Evolutionary conservation across 345 rosid species (phyloP).

Genomic region (Geranium brycei): DNA sequence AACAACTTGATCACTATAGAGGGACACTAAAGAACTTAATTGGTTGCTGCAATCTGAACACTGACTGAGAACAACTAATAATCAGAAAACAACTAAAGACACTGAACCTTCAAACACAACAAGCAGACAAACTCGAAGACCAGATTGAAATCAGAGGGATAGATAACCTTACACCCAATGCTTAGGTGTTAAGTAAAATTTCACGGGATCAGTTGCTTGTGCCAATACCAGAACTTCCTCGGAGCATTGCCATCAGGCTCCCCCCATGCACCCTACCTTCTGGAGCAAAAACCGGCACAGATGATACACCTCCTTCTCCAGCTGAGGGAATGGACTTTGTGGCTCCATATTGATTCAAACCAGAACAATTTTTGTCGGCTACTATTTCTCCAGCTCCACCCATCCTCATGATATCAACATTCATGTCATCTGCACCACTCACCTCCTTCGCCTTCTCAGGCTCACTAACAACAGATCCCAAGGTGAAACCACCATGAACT

Average conservation of each 20-base stretch:
- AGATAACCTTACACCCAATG: not conserved
- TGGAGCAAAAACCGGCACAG: slow-evolving; percentile 30
- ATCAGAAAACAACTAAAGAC: not conserved
- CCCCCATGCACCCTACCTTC: slow-evolving; percentile 99
- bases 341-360: not conserved
- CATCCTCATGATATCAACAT: slow-evolving; percentile 29
- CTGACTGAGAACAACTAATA: not conserved
- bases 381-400: slow-evolving; percentile 21
- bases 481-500: slow-evolving; percentile 68
- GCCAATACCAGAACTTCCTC: slow-evolving; percentile 27
- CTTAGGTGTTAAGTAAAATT: no score
- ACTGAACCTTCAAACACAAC: not conserved
- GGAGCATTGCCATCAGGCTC: slow-evolving; percentile 65
- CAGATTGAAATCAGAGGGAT: not conserved
- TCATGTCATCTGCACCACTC: slow-evolving; percentile 33
- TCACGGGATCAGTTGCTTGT: slow-evolving; percentile 10
- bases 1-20: not conserved
- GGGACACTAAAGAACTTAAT: not conserved
- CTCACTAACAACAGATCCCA: slow-evolving; percentile 34
- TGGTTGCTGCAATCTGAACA: not conserved
- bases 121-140: not conserved
- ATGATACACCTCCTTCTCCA: slow-evolving; percentile 16
- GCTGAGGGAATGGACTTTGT: slow-evolving; percentile 4
- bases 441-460: slow-evolving; percentile 41
- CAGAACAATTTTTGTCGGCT: slow-evolving; percentile 1